phyloP scores from a whole-genome alignment of 129 eudicot species.

The Lactuca saligna region DNA sequence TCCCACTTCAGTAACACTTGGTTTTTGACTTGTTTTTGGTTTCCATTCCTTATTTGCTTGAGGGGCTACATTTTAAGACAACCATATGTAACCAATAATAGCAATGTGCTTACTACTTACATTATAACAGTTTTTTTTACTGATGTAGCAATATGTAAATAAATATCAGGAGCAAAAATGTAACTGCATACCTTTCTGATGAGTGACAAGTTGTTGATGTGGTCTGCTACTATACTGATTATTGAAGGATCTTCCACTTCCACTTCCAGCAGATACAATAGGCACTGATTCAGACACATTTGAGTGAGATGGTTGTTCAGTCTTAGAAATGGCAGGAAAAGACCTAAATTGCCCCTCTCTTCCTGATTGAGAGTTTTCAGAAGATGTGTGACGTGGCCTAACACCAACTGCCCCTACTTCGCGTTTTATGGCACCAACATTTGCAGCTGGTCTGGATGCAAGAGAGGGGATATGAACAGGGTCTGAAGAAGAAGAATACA shows the following conservation, averaged over 20 bases:
- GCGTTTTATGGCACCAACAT: slow-evolving; percentile 84
- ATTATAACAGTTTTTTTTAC: no score
- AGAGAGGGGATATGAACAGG: slow-evolving; percentile 92
- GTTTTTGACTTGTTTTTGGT: slow-evolving; percentile 71
- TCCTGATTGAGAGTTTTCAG: slow-evolving; percentile 42
- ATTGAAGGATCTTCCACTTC: slow-evolving; percentile 35
- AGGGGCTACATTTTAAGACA: slow-evolving; percentile 47
- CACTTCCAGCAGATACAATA: slow-evolving; percentile 34
- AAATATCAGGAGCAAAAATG: no score
- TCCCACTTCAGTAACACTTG: slow-evolving; percentile 51
- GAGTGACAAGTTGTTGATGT: slow-evolving; percentile 54
- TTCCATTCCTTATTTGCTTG: slow-evolving; percentile 91
- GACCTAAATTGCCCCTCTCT: slow-evolving; percentile 43
- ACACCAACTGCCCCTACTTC: slow-evolving; percentile 90
- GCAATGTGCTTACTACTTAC: no score
- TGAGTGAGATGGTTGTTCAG: slow-evolving; percentile 48
- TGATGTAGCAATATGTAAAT: no score
- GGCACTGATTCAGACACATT: slow-evolving; percentile 44
- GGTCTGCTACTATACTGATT: slow-evolving; percentile 49
- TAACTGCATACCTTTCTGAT: slow-evolving; percentile 65
- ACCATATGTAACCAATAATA: not conserved
- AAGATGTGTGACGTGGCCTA: slow-evolving; percentile 56
- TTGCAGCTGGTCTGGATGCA: slow-evolving; percentile 69
- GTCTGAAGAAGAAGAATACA: slow-evolving; percentile 89
- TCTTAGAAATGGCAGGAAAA: slow-evolving; percentile 39